Percentiles rank a stretch among this genome's conserved stretches.
phyloP scores from a whole-genome alignment of 148 eudicot genomes.

The Amaranthus palmeri region DNA sequence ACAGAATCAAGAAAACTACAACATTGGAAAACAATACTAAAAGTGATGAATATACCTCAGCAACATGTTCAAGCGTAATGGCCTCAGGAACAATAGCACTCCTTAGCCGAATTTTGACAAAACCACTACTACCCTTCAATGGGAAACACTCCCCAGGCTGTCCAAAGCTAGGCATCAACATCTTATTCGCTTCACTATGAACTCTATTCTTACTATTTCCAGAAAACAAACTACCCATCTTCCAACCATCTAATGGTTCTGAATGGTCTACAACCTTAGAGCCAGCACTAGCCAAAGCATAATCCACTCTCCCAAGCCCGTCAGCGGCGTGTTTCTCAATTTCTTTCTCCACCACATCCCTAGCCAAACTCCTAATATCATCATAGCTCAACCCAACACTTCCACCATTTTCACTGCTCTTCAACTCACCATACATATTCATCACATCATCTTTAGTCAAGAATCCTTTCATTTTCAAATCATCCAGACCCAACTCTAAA shows the following conservation, averaged over 20 bases:
- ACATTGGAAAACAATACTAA: not conserved
- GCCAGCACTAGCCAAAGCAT: slow-evolving; percentile 67
- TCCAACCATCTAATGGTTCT: slow-evolving; percentile 32
- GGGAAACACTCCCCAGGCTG: slow-evolving; percentile 93
- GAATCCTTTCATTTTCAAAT: slow-evolving; percentile 32
- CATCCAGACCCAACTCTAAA: slow-evolving; percentile 42
- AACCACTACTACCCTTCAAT: slow-evolving; percentile 72
- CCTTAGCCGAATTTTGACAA: slow-evolving; percentile 62
- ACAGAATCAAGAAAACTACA: slow-evolving; percentile 4
- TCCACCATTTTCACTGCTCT: slow-evolving; percentile 29
- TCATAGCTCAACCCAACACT: slow-evolving; percentile 39
- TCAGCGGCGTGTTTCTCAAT: slow-evolving; percentile 83
- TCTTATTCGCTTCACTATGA: slow-evolving; percentile 43
- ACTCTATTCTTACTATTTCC: slow-evolving; percentile 24
- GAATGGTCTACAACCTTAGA: slow-evolving; percentile 60
- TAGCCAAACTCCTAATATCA: slow-evolving; percentile 57
- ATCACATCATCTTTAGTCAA: slow-evolving; percentile 51
- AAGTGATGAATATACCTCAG: slow-evolving; percentile 45
- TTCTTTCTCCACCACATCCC: slow-evolving; percentile 69
- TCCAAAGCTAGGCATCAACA: slow-evolving; percentile 82
- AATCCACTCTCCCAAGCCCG: slow-evolving; percentile 83
- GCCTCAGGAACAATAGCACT: slow-evolving; percentile 80
- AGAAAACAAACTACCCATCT: slow-evolving; percentile 29
- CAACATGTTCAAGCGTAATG: slow-evolving; percentile 81
- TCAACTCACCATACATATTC: slow-evolving; percentile 47